Percentiles rank a stretch among this genome's conserved stretches.
Conservation (phyloP, 208 protist genomes). For the Leishmania amazonensis region DNA sequence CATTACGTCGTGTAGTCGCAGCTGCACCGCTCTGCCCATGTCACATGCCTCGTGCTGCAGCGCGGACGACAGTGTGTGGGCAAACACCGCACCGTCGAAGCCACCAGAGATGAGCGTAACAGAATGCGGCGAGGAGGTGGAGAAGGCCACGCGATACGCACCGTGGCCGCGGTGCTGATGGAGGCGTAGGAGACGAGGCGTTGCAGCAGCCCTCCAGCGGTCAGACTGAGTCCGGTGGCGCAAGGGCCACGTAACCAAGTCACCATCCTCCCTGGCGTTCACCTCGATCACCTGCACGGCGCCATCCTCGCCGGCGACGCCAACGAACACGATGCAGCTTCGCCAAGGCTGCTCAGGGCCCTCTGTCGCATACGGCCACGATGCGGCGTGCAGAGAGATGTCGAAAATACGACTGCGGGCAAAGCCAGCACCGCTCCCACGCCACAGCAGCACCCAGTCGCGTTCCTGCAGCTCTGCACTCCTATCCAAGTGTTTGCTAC, state of each 20-base stretch:
- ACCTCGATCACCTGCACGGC: slow-evolving; percentile 43
- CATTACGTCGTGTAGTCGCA: not conserved
- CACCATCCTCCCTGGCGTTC: not conserved
- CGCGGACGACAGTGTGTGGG: slow-evolving; percentile 8
- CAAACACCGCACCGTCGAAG: slow-evolving; percentile 55
- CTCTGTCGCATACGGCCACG: not conserved
- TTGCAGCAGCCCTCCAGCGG: not conserved
- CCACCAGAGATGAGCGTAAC: slow-evolving; percentile 46
- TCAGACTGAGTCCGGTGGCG: not conserved
- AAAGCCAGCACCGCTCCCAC: slow-evolving; percentile 39
- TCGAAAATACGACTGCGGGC: slow-evolving; percentile 73
- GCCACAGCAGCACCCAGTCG: slow-evolving; percentile 47
- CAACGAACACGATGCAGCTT: slow-evolving; percentile 12
- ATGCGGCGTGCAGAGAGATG: slow-evolving; percentile 33
- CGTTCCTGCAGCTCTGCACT: not conserved
- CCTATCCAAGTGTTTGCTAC: not conserved
- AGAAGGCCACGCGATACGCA: slow-evolving; percentile 53
- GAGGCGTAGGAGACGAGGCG: slow-evolving; percentile 13
- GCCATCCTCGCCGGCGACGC: slow-evolving; percentile 65
- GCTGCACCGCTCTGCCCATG: not conserved
- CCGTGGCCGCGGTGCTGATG: slow-evolving; percentile 70
- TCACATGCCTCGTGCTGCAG: not conserved
- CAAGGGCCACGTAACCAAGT: not conserved
- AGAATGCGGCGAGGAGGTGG: not conserved
- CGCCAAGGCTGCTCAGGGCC: not conserved